Evolutionary conservation across 495 filamentous ascomycete species (phyloP), one percentile per base, ranked within the genome.

Genomic region (Penicillium coprophilum): DNA sequence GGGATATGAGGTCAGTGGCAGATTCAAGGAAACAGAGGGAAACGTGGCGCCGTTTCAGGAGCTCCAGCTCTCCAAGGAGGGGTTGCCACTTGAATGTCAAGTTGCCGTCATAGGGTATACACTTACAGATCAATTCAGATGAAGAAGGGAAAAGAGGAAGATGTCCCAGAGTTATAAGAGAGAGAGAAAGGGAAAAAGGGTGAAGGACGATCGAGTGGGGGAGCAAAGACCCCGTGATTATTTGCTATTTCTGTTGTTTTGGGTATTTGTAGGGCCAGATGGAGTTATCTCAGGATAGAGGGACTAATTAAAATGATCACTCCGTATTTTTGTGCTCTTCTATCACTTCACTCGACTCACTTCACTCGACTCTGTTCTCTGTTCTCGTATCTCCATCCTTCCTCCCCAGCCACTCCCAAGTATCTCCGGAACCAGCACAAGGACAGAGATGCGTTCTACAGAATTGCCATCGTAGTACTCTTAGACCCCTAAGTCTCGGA

Each of bases 1-100:
- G 15, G 4, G 20, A 46, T 38, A n/a, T 2, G 27, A 17, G 4
- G 24, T 46, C 44, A 46, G 24, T 28, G n/a, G 17, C 15, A 30
- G 44, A 12, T 11, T 38, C 34, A 38, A 17, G 15, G 15, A 17
- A 24, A 8, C 24, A 45, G 24, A 15, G 9, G 55, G 13, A 19
- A 58, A 57, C 34, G 58, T 56, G 53, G 53, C 43, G 41, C 47
- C 24, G 4, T 40, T 21, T 53, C 34, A 31, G 6, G 50, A 47
- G 43, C 12, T 21, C 23, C 1, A 51, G 49, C 41, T 21, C 12
- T 24, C 41, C 4, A 30, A 62, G 62, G 55, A 60, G 67, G 66
- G 61, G 59, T 56, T 50, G 75, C 78, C 60, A 73, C 70, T 31
- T 31, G 68, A 63, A 27, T 62, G 48, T 52, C 65, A 72, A 64